phyloP scores from a whole-genome alignment of 768 basidiomycete species.

The Coprinopsis marcescibilis region DNA sequence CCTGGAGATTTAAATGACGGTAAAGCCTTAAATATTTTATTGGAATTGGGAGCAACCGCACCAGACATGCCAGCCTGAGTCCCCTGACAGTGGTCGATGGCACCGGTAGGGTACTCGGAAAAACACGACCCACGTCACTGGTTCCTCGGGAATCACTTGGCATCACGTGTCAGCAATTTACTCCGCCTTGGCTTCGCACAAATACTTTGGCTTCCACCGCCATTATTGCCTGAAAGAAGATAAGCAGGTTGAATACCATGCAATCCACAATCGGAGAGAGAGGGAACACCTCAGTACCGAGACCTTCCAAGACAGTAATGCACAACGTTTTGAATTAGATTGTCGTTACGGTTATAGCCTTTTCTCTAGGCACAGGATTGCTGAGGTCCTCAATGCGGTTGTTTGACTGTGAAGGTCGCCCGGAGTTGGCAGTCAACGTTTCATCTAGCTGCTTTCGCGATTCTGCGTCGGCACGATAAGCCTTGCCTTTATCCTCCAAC shows the following conservation, averaged over 20 bases:
- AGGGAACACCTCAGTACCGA: background rate
- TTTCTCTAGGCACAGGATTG: background rate
- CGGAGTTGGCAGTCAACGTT: background rate
- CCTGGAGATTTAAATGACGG: slow-evolving; percentile 10
- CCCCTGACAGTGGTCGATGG: too few species aligned
- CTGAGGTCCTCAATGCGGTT: slow-evolving; percentile 1
- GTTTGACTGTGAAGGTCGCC: slow-evolving; percentile 4
- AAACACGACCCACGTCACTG: background rate
- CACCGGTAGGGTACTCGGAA: slow-evolving; percentile 30
- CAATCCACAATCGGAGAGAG: background rate
- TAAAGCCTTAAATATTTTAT: too few species aligned
- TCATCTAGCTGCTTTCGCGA: background rate
- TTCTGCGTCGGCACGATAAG: background rate
- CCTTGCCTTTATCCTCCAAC: background rate
- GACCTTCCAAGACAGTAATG: background rate
- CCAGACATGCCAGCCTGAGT: too few species aligned
- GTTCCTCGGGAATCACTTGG: background rate
- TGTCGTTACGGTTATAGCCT: background rate
- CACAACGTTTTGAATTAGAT: background rate
- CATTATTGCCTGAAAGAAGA: too few species aligned
- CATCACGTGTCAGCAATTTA: background rate
- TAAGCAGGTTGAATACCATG: too few species aligned
- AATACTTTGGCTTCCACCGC: too few species aligned
- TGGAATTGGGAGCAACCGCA: too few species aligned
- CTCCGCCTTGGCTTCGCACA: too few species aligned